Base-by-base conservation (phyloP, 164 flowering plant genomes). In the Sedum album region DNA sequence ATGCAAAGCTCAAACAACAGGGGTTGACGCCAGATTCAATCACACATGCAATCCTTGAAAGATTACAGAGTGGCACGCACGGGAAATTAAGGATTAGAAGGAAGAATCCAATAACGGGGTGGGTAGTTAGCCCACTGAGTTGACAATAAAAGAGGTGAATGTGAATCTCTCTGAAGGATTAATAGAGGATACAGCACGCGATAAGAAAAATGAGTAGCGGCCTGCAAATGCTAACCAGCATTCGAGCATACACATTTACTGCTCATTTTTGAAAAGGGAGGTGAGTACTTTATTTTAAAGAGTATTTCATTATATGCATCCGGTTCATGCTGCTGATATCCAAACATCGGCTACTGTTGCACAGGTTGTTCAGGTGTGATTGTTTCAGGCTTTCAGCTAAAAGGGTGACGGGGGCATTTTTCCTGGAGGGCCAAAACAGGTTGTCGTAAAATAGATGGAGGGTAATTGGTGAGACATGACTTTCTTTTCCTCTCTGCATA, bases 11-110 rank as follows among this genome's bases (percentile, higher is more conserved):
- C 66, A 94, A 88, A 74, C 82, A 91, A 71, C 93, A 91, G 70
- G 93, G 96, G 0, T 67, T 94, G 66, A 87, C 96, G 39, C 95
- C 97, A 20, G 98, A 94, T 81, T 81, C 88, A 11, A 89, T 91
- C 10, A 94, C 96, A 1, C 90, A 91, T 73, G 35, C 90, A 0
- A 76, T 94, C 55, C 93, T 94, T 68, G 93, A 83, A 64, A 79
- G 91, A 25, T 70, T 94, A 76, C 98, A 94, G 69, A 88, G 92
- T 80, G 95, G 91, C 49, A 80, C 86, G 0, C 82, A 73, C 44
- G 73, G 79, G 78, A 71, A 76, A 63, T 66, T 71, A 28, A 83
- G 93, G 72, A 68, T 85, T 70, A 87, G 91, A 5, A 84, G 78
- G 80, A 77, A 87, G 72, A 83, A 69, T 76, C 93, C 95, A 7